A percentile compares a stretch with the other conserved stretches of the same genome.
Conservation (phyloP, 208 protist species). For the Wallacemonas rigidus region DNA sequence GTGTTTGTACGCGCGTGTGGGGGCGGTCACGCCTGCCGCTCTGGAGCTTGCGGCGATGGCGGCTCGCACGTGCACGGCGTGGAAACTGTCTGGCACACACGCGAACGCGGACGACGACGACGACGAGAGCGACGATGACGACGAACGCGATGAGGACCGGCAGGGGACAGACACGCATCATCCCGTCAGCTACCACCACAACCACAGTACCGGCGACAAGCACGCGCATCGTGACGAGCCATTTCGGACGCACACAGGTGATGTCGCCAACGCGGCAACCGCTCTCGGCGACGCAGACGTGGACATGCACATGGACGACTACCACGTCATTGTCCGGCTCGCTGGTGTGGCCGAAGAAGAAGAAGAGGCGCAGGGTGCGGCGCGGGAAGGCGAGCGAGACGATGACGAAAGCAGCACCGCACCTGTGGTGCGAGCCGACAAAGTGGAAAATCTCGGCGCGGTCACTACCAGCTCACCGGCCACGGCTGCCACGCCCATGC, state of each 20-base stretch:
- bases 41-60: neutral
- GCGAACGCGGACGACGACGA: neutral
- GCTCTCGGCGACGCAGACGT: no score
- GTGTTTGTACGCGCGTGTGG: slow-evolving; percentile 82
- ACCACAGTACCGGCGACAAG: neutral
- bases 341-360: no score
- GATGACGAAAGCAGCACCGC: no score
- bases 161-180: neutral
- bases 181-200: neutral
- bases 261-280: neutral
- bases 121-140: slow-evolving; percentile 24
- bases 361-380: neutral
- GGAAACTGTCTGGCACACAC: slow-evolving; percentile 1
- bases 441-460: neutral
- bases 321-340: no score
- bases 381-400: neutral
- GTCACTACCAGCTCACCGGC: neutral
- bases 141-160: neutral
- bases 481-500: neutral
- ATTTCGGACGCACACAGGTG: neutral
- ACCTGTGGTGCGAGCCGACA: neutral
- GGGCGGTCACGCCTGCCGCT: slow-evolving; percentile 19
- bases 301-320: no score
- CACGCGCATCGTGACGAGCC: no score
- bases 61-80: slow-evolving; percentile 8